Conservation (phyloP, 331 rosid genomes). For the Rosa hybrid region DNA sequence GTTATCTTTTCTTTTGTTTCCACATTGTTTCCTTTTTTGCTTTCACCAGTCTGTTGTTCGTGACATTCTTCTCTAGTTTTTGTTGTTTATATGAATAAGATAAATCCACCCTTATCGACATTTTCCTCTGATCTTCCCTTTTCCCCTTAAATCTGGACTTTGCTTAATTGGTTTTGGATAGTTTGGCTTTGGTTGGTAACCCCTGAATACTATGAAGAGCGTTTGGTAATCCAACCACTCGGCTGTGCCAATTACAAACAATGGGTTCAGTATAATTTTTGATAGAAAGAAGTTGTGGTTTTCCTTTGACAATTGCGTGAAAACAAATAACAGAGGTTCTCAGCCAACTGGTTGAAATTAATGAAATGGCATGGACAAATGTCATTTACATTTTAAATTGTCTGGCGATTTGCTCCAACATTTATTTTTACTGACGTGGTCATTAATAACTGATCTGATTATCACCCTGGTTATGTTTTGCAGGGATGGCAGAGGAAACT, state of each 20-base stretch:
- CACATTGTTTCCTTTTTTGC: not conserved
- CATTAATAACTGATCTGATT: not conserved
- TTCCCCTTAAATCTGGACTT: not conserved
- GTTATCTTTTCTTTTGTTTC: not conserved
- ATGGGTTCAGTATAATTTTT: too few relatives aligned
- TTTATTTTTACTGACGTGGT: not conserved
- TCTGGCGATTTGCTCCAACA: not conserved
- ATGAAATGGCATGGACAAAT: too few relatives aligned
- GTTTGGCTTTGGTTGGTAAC: not conserved
- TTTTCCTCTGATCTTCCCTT: not conserved
- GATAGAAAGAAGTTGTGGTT: not conserved
- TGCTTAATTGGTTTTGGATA: not conserved
- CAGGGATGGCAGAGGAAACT: conserved; percentile 99
- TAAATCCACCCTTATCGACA: too few relatives aligned
- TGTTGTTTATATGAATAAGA: not conserved
- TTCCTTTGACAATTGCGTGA: not conserved
- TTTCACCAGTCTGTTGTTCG: too few relatives aligned
- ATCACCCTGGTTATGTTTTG: conserved; percentile 11
- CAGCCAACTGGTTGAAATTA: not conserved
- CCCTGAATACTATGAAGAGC: too few relatives aligned
- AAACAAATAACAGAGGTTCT: not conserved
- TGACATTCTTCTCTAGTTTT: not conserved
- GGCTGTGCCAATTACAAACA: too few relatives aligned
- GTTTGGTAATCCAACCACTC: not conserved
- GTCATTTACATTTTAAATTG: not conserved